Conservation (phyloP, 495 filamentous ascomycete genomes). For the Darksidea phi region DNA sequence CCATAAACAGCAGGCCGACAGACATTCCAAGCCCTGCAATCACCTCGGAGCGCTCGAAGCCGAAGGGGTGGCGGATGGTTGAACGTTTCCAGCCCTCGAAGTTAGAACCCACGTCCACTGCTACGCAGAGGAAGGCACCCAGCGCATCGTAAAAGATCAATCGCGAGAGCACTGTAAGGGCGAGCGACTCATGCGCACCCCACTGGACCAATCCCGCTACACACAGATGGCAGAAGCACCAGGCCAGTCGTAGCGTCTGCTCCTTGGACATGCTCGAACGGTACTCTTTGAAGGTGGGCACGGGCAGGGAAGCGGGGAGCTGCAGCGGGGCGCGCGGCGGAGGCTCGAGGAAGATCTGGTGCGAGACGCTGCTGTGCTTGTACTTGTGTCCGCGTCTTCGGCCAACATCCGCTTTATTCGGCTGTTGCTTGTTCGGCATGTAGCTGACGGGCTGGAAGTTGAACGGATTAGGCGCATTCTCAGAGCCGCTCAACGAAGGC, state of each 20-base stretch:
- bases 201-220: slow-evolving; percentile 82
- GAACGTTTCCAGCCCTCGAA: slow-evolving; percentile 97
- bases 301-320: slow-evolving; percentile 86
- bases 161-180: slow-evolving; percentile 89
- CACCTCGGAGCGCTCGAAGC: slow-evolving; percentile 80
- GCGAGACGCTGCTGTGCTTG: slow-evolving; percentile 93
- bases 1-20: slow-evolving; percentile 91
- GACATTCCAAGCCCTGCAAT: slow-evolving; percentile 97
- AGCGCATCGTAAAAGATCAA: slow-evolving; percentile 93
- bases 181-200: slow-evolving; percentile 80
- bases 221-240: slow-evolving; percentile 84
- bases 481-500: slow-evolving; percentile 44
- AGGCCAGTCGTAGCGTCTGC: slow-evolving; percentile 76
- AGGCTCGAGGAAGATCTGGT: slow-evolving; percentile 97
- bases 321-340: slow-evolving; percentile 80
- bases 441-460: slow-evolving; percentile 75
- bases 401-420: slow-evolving; percentile 79
- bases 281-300: slow-evolving; percentile 87
- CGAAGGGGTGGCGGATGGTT: slow-evolving; percentile 90
- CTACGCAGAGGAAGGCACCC: slow-evolving; percentile 87
- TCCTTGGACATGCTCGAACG: slow-evolving; percentile 81
- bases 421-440: slow-evolving; percentile 69
- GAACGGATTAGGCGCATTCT: slow-evolving; percentile 64
- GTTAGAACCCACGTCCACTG: slow-evolving; percentile 87
- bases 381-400: slow-evolving; percentile 95